A percentile compares a stretch with the other conserved stretches of the same genome.
These are phyloP conservation scores for Thymus mandschuricus DNA, from an alignment of 257 asterid species.

Conservation along the genomic window DNA sequence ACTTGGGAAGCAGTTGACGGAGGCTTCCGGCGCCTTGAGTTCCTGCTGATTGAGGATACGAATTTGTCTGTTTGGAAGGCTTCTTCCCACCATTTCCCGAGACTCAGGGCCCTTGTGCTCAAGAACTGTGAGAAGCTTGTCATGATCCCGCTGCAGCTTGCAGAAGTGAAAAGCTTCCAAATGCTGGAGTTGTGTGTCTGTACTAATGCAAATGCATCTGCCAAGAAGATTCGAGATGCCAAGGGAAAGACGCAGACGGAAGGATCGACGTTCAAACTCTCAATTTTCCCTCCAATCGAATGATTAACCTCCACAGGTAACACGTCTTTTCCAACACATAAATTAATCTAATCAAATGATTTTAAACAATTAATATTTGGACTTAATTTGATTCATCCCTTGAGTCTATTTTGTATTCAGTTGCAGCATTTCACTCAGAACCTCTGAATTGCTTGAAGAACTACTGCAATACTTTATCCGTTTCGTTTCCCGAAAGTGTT, in stretches of 20 bases:
- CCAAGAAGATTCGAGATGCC: neutral
- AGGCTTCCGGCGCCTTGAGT: neutral
- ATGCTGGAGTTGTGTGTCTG: neutral
- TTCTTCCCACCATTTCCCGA: neutral
- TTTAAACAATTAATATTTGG: too few species aligned
- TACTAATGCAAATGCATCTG: neutral
- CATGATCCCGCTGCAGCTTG: neutral
- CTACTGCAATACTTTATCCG: too few species aligned
- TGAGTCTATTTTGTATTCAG: too few species aligned
- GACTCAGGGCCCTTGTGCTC: neutral
- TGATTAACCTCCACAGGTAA: conserved; percentile 10
- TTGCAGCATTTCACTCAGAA: too few species aligned
- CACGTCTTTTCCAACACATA: too few species aligned
- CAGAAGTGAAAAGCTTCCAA: neutral
- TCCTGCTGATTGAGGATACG: neutral
- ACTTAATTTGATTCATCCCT: too few species aligned
- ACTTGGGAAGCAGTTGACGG: neutral
- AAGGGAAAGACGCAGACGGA: neutral
- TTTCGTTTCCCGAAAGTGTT: too few species aligned
- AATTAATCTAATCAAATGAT: too few species aligned
- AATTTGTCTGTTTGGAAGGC: conserved; percentile 3
- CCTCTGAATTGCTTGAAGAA: too few species aligned
- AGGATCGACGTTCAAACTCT: neutral
- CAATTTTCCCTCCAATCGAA: conserved; percentile 11
- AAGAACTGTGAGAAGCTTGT: conserved; percentile 7